Evolutionary conservation across 116 monocot genomes (phyloP).

Genomic region (Posidonia oceanica): DNA sequence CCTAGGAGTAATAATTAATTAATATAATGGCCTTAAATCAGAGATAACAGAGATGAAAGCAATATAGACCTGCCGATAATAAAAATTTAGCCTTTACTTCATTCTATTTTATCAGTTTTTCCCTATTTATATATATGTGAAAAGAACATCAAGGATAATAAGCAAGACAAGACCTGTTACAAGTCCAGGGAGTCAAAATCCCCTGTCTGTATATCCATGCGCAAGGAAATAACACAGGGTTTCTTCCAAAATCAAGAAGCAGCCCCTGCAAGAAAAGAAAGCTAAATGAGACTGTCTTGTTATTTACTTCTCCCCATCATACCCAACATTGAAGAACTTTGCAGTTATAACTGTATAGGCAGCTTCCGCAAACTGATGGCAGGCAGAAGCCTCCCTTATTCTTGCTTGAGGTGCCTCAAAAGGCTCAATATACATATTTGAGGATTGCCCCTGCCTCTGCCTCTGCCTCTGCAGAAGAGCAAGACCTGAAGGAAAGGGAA

Average conservation of each 20-base stretch:
- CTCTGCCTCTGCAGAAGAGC: conserved; percentile 64
- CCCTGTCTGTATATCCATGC: conserved; percentile 94
- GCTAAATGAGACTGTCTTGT: not conserved
- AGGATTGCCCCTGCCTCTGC: conserved; percentile 16
- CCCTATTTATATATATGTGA: not conserved
- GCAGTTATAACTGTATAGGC: conserved; percentile 65
- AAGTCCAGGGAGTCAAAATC: conserved; percentile 81
- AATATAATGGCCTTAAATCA: not conserved
- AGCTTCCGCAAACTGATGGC: conserved; percentile 97
- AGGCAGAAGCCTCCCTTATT: conserved; percentile 52
- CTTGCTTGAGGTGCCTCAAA: conserved; percentile 45
- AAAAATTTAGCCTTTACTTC: not conserved
- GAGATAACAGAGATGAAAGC: not conserved
- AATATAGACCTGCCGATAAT: not conserved
- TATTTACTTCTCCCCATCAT: not conserved
- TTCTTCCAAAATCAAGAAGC: conserved; percentile 96
- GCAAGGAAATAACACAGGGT: conserved; percentile 84
- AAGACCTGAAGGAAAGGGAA: conserved; percentile 45
- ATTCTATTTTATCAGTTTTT: not conserved
- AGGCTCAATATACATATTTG: conserved; percentile 23
- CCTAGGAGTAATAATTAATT: not conserved
- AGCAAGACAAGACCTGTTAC: conserved; percentile 46
- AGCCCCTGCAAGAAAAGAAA: conserved; percentile 52
- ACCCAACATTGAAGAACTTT: not conserved
- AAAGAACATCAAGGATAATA: not conserved